Base-by-base conservation (phyloP, 2,329 filamentous ascomycete species). In the Epichloe sylvatica region DNA sequence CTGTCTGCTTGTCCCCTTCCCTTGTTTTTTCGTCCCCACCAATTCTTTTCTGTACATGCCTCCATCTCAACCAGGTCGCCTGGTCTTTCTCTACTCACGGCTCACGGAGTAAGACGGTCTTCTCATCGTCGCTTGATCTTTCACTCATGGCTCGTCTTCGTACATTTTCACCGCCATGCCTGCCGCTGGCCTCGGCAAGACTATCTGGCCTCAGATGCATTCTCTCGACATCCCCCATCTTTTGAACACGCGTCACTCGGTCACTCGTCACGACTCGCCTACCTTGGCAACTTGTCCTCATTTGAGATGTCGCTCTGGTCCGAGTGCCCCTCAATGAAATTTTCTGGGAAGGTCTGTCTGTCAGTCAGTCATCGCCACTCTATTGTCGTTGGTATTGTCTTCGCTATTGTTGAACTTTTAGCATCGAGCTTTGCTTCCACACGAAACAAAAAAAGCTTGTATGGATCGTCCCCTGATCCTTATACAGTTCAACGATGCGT, bases 331-430 rank as follows among this genome's bases (percentile, higher is more conserved):
- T 45, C 11, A 35, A 19, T 30, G 39, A 37, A 15, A 30, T 37
- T 8, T 36, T 19, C 21, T 19, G 33, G 4, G 23, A 19, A n/a
- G 25, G 7, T 30, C 30, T 30, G 40, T 19, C 48, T 6, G 19
- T 46, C n/a, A 36, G 37, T 40, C 45, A 34, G 37, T 40, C 45
- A 34, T 30, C 8, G 17, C 36, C 12, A 13, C 35, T 33, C 30
- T 46, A 51, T 49, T 49, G 46, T 51, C 23, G 17, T 39, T 46
- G 37, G 35, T 13, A 51, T 51, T 46, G 50, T 49, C 46, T 37
- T 23, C 42, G 46, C 50, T 45, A 49, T 51, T 49, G 50, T 49
- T 19, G 23, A 25, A 3, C 8, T 34, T 5, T 17, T 12, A 13
- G 39, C 21, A 30, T 33, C 23, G 13, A 25, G 5, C 33, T 38